Evolutionary conservation across 768 basidiomycete genomes (phyloP).

Genomic region (Amyloporia xantha): DNA sequence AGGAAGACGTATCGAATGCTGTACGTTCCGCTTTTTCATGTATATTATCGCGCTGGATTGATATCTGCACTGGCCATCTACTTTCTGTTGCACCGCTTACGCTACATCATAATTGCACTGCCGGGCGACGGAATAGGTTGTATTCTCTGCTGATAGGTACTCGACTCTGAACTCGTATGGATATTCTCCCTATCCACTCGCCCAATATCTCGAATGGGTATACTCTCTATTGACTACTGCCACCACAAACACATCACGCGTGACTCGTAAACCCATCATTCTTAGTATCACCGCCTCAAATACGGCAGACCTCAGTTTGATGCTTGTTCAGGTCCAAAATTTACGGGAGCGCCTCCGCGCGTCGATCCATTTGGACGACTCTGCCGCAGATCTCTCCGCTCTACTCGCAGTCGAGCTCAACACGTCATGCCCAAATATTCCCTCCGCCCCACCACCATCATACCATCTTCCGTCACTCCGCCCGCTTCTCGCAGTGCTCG

Average conservation of each 20-base stretch:
- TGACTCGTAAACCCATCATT: slow-evolving; percentile 54
- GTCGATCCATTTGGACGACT: slow-evolving; percentile 20
- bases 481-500: slow-evolving; percentile 50
- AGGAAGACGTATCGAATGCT: slow-evolving; percentile 56
- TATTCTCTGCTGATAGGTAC: background rate
- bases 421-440: slow-evolving; percentile 80
- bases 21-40: slow-evolving; percentile 31
- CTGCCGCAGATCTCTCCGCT: slow-evolving; percentile 21
- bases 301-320: slow-evolving; percentile 40
- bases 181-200: slow-evolving; percentile 74
- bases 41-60: too few relatives aligned
- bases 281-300: slow-evolving; percentile 70
- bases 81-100: background rate
- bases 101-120: too few relatives aligned
- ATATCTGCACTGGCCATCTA: background rate
- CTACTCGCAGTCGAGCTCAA: slow-evolving; percentile 74
- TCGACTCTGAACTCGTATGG: slow-evolving; percentile 84
- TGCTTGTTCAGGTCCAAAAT: slow-evolving; percentile 55
- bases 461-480: slow-evolving; percentile 50
- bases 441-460: slow-evolving; percentile 51
- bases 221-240: slow-evolving; percentile 38
- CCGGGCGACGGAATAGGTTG: too few relatives aligned
- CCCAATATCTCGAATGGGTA: slow-evolving; percentile 62
- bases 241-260: slow-evolving; percentile 19
- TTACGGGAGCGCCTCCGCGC: slow-evolving; percentile 38